Evolutionary conservation across 2,329 filamentous ascomycete species (phyloP), one percentile per base, ranked within the genome.

Genomic region (Sphaerulina vaccinii): DNA sequence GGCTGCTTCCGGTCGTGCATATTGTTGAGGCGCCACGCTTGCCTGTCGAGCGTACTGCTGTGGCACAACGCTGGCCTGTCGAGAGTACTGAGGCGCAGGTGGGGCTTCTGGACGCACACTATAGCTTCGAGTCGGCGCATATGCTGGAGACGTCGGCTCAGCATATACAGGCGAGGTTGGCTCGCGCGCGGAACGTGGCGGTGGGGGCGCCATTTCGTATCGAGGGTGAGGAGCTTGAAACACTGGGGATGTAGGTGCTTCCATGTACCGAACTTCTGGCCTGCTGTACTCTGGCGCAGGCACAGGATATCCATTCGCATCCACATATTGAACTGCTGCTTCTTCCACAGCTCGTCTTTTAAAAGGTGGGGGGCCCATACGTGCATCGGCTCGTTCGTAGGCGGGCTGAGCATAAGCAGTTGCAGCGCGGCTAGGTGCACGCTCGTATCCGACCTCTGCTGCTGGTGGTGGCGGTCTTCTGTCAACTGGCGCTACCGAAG

Each of bases 361-460:
- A 7, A 56, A 49, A 18, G 64, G 60, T 16, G 61, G 65, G 19
- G 65, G 63, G 51, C 57, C 59, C 61, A 65, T 64, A 21, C 50
- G 37, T 29, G 47, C 24, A 7, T 71, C 70, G 13, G 70, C 66
- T 23, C 72, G 70, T 43, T 73, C 74, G 29, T 73, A 75, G 5
- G 79, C 75, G 10, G 56, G 52, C 13, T 51, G 53, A 24, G 47
- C 52, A 42, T 66, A 65, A 5, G 57, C 43, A 9, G 52, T 42
- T 16, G 60, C 57, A 38, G 79, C 74, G 29, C 80, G 78, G 18
- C 75, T 73, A 1, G 78, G 74, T 10, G 77, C 70, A 59, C 85
- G 80, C 63, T 92, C 88, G 61, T 90, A 73, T 52, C 71, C 68
- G 23, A 63, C 65, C 29, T 78, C 73, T 35, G 80, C 76, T 22